phyloP scores from a whole-genome alignment of 306 rosid species.

The Castanea crenata region DNA sequence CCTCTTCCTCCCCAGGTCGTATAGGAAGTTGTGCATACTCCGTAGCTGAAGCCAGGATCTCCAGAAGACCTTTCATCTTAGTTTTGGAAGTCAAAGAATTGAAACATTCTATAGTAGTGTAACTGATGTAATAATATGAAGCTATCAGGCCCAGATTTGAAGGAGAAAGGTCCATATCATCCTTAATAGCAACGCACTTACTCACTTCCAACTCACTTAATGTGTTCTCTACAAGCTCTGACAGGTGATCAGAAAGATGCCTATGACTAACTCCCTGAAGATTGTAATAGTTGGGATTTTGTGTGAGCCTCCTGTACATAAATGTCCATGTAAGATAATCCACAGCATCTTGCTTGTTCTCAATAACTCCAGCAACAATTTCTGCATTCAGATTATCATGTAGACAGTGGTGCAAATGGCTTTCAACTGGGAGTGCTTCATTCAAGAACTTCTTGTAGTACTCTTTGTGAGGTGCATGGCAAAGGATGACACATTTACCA shows the following conservation, averaged over 20 bases:
- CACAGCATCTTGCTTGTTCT: slow-evolving; percentile 91
- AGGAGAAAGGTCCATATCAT: slow-evolving; percentile 80
- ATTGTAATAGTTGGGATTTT: slow-evolving; percentile 94
- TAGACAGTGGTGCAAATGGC: slow-evolving; percentile 83
- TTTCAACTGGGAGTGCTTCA: slow-evolving; percentile 95
- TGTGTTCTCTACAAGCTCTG: slow-evolving; percentile 84
- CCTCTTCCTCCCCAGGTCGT: slow-evolving; percentile 93
- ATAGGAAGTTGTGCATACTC: slow-evolving; percentile 85
- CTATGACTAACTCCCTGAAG: slow-evolving; percentile 92
- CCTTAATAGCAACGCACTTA: slow-evolving; percentile 71
- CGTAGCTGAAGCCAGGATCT: slow-evolving; percentile 78
- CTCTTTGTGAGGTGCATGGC: slow-evolving; percentile 93
- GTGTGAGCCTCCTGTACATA: slow-evolving; percentile 87
- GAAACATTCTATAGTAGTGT: slow-evolving; percentile 87
- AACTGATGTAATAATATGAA: slow-evolving; percentile 81
- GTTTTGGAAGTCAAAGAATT: slow-evolving; percentile 74
- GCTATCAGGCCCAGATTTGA: slow-evolving; percentile 89
- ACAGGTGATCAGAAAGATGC: slow-evolving; percentile 91
- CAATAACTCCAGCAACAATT: slow-evolving; percentile 73
- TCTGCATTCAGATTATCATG: slow-evolving; percentile 91
- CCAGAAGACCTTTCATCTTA: slow-evolving; percentile 90
- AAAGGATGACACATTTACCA: slow-evolving; percentile 91
- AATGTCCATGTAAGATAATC: slow-evolving; percentile 97
- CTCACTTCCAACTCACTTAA: slow-evolving; percentile 82
- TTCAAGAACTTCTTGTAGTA: slow-evolving; percentile 86